Percentiles rank a stretch among this genome's conserved stretches.
Conservation (phyloP, 2,329 filamentous ascomycete genomes). For the Fusarium guadeloupense region DNA sequence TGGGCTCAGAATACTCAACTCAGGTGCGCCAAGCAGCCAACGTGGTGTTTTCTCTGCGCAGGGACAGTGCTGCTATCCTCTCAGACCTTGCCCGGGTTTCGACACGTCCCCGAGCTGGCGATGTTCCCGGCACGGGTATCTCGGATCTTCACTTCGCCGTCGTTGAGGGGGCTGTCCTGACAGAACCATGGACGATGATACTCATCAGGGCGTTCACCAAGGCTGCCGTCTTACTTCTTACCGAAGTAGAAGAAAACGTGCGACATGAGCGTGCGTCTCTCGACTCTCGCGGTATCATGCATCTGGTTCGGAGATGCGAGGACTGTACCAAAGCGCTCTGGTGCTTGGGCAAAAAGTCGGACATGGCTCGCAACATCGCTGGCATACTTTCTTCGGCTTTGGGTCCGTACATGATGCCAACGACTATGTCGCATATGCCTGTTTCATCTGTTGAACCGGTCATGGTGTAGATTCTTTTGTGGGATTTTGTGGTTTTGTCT, state of each 20-base stretch:
- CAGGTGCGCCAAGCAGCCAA: conserved; percentile 41
- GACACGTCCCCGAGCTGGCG: conserved; percentile 47
- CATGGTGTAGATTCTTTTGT: conserved; percentile 20
- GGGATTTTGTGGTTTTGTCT: conserved; percentile 4
- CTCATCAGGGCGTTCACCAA: conserved; percentile 63
- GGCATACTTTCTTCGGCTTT: conserved; percentile 40
- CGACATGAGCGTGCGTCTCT: conserved; percentile 39
- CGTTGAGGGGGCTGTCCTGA: conserved; percentile 64
- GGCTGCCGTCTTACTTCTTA: conserved; percentile 53
- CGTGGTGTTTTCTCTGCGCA: conserved; percentile 54
- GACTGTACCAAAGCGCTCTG: conserved; percentile 63
- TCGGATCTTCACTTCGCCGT: conserved; percentile 62
- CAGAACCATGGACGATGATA: conserved; percentile 68
- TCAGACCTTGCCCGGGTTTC: conserved; percentile 60
- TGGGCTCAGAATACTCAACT: conserved; percentile 42
- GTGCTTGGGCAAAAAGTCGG: conserved; percentile 65
- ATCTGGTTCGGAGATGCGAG: conserved; percentile 52
- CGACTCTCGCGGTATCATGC: conserved; percentile 33
- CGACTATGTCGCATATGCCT: conserved; percentile 26
- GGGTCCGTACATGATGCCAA: conserved; percentile 39
- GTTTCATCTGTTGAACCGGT: conserved; percentile 24
- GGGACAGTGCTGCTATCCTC: conserved; percentile 55
- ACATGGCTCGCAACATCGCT: conserved; percentile 51
- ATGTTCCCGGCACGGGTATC: conserved; percentile 38
- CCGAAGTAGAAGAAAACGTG: conserved; percentile 44